These are phyloP conservation scores for Mikania micrantha DNA, from an alignment of 129 eudicot genomes.

Conservation along the genomic window DNA sequence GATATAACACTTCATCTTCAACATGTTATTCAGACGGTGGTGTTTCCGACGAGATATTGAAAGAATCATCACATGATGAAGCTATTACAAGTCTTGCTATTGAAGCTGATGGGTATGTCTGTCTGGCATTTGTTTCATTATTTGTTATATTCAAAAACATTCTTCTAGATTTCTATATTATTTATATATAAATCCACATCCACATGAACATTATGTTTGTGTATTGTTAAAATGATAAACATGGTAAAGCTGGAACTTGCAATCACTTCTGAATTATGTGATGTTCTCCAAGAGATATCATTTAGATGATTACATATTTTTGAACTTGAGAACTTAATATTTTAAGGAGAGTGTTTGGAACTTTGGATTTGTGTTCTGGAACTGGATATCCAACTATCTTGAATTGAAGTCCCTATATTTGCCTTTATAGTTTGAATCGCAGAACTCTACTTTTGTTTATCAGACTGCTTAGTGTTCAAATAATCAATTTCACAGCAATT, in stretches of 20 bases:
- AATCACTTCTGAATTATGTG: not conserved
- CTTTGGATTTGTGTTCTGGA: not conserved
- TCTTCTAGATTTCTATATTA: not conserved
- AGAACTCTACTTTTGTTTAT: not conserved
- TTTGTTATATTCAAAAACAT: not conserved
- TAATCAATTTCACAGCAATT: not conserved
- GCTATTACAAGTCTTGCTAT: conserved; percentile 43
- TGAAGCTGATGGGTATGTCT: conserved; percentile 48
- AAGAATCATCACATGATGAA: conserved; percentile 44
- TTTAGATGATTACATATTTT: not conserved
- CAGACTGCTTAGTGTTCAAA: not conserved
- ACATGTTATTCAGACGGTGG: conserved; percentile 47
- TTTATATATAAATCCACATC: not conserved
- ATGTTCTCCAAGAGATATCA: not conserved
- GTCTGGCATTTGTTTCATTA: not conserved
- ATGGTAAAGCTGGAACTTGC: not conserved
- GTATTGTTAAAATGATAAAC: not conserved
- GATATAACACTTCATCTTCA: conserved; percentile 35
- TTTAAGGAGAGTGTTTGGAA: not conserved
- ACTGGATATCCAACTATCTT: not conserved
- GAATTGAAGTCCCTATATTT: not conserved
- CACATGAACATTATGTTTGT: not conserved
- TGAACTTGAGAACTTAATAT: not conserved
- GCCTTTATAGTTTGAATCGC: not conserved
- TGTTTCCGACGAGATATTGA: conserved; percentile 33